Percentiles rank a stretch among this genome's conserved stretches.
These are phyloP conservation scores for Podaxis carcinomalis DNA, from an alignment of 768 basidiomycete genomes.

Conservation along the genomic window DNA sequence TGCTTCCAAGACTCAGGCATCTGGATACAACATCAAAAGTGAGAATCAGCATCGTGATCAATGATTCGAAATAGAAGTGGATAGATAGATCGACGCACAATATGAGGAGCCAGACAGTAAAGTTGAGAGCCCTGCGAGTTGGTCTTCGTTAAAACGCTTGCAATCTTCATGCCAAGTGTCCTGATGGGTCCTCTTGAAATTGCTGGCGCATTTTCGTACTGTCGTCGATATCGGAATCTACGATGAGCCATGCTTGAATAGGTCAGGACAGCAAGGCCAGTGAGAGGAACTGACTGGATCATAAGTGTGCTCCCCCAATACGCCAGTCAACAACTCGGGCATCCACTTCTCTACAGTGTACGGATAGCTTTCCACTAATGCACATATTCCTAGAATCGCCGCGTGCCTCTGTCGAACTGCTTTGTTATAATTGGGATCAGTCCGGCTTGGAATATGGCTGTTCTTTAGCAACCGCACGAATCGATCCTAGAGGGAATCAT, in stretches of 20 bases:
- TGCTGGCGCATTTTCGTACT: slow-evolving; percentile 74
- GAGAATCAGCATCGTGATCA: neutral
- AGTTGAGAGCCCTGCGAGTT: slow-evolving; percentile 77
- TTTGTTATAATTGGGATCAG: slow-evolving; percentile 61
- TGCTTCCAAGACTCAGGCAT: neutral
- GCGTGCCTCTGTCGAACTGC: slow-evolving; percentile 81
- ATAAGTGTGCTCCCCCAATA: slow-evolving; percentile 79
- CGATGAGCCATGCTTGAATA: slow-evolving; percentile 7
- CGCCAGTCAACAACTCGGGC: slow-evolving; percentile 75
- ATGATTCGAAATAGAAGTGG: neutral
- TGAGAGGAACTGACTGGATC: slow-evolving; percentile 56
- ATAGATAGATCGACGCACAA: slow-evolving; percentile 39
- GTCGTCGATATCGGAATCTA: slow-evolving; percentile 83
- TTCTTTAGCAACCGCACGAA: slow-evolving; percentile 73
- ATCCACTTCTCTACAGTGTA: slow-evolving; percentile 96
- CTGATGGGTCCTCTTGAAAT: slow-evolving; percentile 79
- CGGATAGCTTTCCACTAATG: slow-evolving; percentile 90
- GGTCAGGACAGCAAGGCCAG: slow-evolving; percentile 8
- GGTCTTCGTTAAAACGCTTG: slow-evolving; percentile 81
- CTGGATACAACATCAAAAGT: neutral
- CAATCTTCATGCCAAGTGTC: slow-evolving; percentile 91
- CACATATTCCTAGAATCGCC: slow-evolving; percentile 91
- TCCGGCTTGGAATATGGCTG: slow-evolving; percentile 59
- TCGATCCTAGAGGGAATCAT: slow-evolving; percentile 47
- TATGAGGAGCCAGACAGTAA: slow-evolving; percentile 83